phyloP scores from a whole-genome alignment of 805 yeast species.

The Priceomyces haplophilus region DNA sequence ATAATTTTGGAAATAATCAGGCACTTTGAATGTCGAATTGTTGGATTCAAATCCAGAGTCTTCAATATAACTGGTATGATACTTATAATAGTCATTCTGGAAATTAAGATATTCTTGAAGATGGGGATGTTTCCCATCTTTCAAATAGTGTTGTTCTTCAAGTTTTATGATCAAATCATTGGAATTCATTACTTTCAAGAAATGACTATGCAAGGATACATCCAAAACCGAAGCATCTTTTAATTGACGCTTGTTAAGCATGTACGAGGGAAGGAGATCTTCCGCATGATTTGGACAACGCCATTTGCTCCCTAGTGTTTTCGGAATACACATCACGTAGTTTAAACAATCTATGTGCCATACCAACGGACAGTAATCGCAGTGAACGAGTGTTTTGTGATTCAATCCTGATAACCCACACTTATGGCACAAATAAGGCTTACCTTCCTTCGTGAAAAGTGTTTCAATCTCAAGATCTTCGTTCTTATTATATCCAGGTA shows the following conservation, averaged over 20 bases:
- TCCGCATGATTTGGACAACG: conserved; percentile 85
- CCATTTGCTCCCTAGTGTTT: conserved; percentile 79
- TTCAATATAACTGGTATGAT: conserved; percentile 7
- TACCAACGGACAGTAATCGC: conserved; percentile 78
- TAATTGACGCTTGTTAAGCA: conserved; percentile 41
- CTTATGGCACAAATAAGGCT: conserved; percentile 66
- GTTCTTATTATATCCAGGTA: conserved; percentile 37
- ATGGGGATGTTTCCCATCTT: conserved; percentile 15
- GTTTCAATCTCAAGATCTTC: conserved; percentile 60
- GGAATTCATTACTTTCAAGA: conserved; percentile 27
- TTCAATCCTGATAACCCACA: conserved; percentile 71
- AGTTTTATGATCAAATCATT: conserved; percentile 31
- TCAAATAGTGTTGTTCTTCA: conserved; percentile 32
- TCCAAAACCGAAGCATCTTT: conserved; percentile 53
- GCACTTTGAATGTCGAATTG: conserved; percentile 20
- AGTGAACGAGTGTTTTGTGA: conserved; percentile 57
- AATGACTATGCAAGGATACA: conserved; percentile 41
- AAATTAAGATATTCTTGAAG: conserved; percentile 30
- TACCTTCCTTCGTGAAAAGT: conserved; percentile 65
- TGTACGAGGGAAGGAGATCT: conserved; percentile 39
- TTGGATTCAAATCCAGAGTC: conserved; percentile 8
- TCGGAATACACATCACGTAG: conserved; percentile 70
- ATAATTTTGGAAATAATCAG: conserved; percentile 28
- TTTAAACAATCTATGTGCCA: conserved; percentile 90
- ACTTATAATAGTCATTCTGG: conserved; percentile 23